Conservation (phyloP, 2,329 filamentous ascomycete species). For the Trichophyton rubrum region DNA sequence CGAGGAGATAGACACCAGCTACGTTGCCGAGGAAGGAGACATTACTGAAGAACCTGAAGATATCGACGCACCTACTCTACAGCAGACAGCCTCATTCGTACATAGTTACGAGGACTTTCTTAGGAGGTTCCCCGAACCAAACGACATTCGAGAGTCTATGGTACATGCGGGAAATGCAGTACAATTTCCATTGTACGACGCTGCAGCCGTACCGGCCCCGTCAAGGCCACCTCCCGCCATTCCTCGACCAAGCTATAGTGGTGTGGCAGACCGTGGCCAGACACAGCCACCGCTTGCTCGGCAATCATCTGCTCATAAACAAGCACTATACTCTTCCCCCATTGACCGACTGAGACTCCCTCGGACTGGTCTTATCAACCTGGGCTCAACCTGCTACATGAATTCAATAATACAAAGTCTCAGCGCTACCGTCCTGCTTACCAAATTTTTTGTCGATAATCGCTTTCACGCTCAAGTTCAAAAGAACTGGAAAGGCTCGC, state of each 20-base stretch:
- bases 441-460: slow-evolving; percentile 52
- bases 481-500: slow-evolving; percentile 53
- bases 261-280: slow-evolving; percentile 52
- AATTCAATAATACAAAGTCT: slow-evolving; percentile 81
- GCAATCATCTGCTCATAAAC: slow-evolving; percentile 34
- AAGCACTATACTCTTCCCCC: slow-evolving; percentile 33
- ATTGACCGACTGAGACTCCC: slow-evolving; percentile 41
- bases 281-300: slow-evolving; percentile 33
- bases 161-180: slow-evolving; percentile 28
- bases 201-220: slow-evolving; percentile 43
- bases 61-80: slow-evolving; percentile 34
- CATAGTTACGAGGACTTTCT: slow-evolving; percentile 74
- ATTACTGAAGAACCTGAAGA: slow-evolving; percentile 32
- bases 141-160: slow-evolving; percentile 48
- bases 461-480: slow-evolving; percentile 49
- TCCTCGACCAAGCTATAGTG: slow-evolving; percentile 64
- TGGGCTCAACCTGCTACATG: slow-evolving; percentile 77
- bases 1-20: slow-evolving; percentile 44
- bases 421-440: slow-evolving; percentile 54
- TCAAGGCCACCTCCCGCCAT: slow-evolving; percentile 56
- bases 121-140: slow-evolving; percentile 62
- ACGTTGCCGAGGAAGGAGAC: slow-evolving; percentile 29
- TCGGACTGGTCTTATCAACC: slow-evolving; percentile 66
- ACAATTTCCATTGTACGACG: slow-evolving; percentile 21
- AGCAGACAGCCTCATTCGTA: slow-evolving; percentile 43